Conservation (phyloP, 2,329 filamentous ascomycete genomes). For the Beauveria sp. region DNA sequence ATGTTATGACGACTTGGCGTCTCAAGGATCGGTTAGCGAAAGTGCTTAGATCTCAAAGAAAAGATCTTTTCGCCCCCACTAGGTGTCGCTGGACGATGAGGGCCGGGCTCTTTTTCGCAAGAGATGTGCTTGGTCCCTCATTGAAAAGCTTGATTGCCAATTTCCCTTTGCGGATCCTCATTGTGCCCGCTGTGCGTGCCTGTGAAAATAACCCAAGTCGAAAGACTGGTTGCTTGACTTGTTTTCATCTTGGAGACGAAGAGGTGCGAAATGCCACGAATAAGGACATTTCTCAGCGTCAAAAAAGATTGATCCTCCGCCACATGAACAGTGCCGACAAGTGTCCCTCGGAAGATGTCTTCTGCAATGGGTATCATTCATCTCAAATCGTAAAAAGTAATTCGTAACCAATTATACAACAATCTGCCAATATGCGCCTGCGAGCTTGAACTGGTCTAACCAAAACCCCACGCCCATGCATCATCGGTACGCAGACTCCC, state of each 20-base stretch:
- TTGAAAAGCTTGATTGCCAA: slow-evolving; percentile 77
- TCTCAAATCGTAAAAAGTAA: slow-evolving; percentile 5
- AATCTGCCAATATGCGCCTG: not conserved
- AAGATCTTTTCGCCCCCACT: slow-evolving; percentile 52
- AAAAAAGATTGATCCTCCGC: too few species aligned
- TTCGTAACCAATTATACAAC: not conserved
- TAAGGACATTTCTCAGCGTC: not conserved
- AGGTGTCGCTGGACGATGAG: slow-evolving; percentile 77
- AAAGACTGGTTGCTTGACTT: not conserved
- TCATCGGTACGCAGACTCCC: not conserved
- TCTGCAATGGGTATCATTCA: slow-evolving; percentile 9
- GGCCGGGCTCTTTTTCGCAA: slow-evolving; percentile 13
- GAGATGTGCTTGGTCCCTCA: slow-evolving; percentile 45
- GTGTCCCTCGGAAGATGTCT: not conserved
- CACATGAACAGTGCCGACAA: not conserved
- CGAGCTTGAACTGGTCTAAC: not conserved
- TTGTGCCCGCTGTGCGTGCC: slow-evolving; percentile 20
- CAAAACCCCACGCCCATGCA: not conserved
- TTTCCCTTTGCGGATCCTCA: slow-evolving; percentile 21
- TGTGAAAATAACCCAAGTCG: not conserved
- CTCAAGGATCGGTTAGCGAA: slow-evolving; percentile 48
- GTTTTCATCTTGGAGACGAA: not conserved
- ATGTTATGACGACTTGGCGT: slow-evolving; percentile 40
- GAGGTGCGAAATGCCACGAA: not conserved
- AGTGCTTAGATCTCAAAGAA: slow-evolving; percentile 49